Base-by-base conservation (phyloP, 2,329 filamentous ascomycete species). In the Rugonectria rugulosa region DNA sequence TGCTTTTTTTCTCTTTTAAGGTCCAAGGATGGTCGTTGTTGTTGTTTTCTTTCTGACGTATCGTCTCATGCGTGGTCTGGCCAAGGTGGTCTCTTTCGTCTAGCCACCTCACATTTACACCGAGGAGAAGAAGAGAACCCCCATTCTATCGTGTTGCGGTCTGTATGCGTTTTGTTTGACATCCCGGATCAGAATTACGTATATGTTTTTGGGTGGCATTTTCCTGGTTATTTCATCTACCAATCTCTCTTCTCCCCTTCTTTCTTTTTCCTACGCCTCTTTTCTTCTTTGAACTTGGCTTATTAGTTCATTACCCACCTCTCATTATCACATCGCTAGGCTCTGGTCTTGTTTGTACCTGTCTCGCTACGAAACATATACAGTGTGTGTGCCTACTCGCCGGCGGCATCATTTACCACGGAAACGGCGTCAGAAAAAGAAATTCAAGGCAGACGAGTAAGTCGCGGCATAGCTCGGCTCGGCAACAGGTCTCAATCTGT, bases 11-110 rank as follows among this genome's bases (percentile, higher is more conserved):
- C 36, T 19, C 34, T 23, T 40, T 40, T 45, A 23, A 38, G 6
- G 24, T 24, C 42, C 52, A 20, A 48, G 44, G 52, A 40, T 45
- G 31, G 42, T 24, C 38, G 52, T 44, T 31, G 31, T 36, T 36
- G 32, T 19, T 36, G 32, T 36, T 19, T 6, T 36, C 48, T 56
- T 41, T 46, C 53, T 50, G 47, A 49, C 37, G 24, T 29, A 56
- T 56, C 47, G 53, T 52, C 29, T 49, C 53, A 56, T 56, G 43
- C 41, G 37, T 32, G 29, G 29, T 49, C 27, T 41, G 27, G 24
- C 24, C n/a, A n/a, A n/a, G n/a, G n/a, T 46, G 32, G 27, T 37
- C 43, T 34, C 41, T 20, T 32, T 31, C 47, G 23, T 37, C 46
- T 34, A 32, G 46, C 26, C 41, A 43, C 45, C 34, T 45, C 29